Base-by-base conservation (phyloP, 208 protist species). In the Leishmania arabica region DNA sequence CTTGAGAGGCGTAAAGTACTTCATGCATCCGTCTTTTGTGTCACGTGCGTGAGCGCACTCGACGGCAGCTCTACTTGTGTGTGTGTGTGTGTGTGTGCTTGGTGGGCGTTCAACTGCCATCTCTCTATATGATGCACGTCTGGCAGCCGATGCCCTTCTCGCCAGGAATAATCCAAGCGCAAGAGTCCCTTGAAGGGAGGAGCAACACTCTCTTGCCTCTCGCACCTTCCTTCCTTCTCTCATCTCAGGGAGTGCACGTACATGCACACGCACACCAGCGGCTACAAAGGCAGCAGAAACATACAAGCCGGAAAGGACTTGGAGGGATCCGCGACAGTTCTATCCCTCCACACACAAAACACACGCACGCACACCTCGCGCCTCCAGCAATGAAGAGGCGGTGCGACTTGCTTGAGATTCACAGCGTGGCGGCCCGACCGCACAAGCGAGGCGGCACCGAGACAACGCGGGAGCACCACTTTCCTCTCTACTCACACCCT, bases 401-500 rank as follows among this genome's bases (percentile, higher is more conserved):
- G 8, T 21, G n/a, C 15, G 65, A 65, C 72, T 8, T 68, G 58
- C 21, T 71, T 53, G 73, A 77, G 37, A 62, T 24, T 51, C 34
- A 37, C 53, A 62, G 27, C 56, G 82, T 68, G 27, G 60, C 65
- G n/a, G 37, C 60, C 15, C 54, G 27, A n/a, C 31, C 34, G 11
- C 71, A 89, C 40, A 86, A 82, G 70, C 89, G 54, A 60, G 87
- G 13, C 60, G 77, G 73, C 73, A 68, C 53, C 19, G 73, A n/a
- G 34, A 77, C 13, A 11, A 84, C 93, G 13, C 87, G 88, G 4
- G 45, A 51, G 34, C 84, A 96, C 77, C 74, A 85, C 75, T 96
- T 96, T 65, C 91, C 93, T 3, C 74, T 94, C 65, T 92, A 86
- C 73, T 96, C 93, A 0, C 90, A 96, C 68, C 93, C 93, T 11